A percentile compares a stretch with the other conserved stretches of the same genome.
These are phyloP conservation scores for Smithsoniella earleae DNA, from an alignment of 163 green algal genomes.

Conservation along the genomic window DNA sequence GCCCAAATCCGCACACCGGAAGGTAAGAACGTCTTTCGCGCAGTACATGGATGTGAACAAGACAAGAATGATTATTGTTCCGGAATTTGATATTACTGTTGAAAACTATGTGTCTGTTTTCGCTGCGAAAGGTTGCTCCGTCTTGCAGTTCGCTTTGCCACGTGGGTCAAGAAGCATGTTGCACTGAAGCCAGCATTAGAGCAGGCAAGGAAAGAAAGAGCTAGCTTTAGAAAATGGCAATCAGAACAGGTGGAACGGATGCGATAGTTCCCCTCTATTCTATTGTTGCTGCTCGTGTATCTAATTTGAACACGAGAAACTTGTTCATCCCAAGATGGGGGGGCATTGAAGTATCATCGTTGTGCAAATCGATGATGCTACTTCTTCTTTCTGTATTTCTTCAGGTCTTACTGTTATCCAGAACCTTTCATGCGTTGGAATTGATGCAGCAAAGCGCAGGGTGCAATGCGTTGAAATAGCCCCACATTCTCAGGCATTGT, in stretches of 20 bases:
- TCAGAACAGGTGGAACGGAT: slow-evolving; percentile 52
- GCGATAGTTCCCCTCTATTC: slow-evolving; percentile 34
- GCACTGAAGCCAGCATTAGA: slow-evolving; percentile 72
- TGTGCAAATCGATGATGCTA: too few species aligned
- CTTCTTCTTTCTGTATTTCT: too few species aligned
- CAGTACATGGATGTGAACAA: not conserved
- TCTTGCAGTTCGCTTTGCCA: slow-evolving; percentile 66
- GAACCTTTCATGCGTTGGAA: slow-evolving; percentile 7
- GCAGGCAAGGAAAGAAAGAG: slow-evolving; percentile 56
- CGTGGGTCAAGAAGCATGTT: slow-evolving; percentile 84
- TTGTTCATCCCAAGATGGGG: too few species aligned
- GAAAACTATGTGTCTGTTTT: not conserved
- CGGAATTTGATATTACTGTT: not conserved
- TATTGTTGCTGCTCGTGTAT: too few species aligned
- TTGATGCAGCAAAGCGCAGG: slow-evolving; percentile 11
- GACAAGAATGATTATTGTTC: not conserved
- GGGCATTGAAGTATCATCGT: too few species aligned
- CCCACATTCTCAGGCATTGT: not conserved
- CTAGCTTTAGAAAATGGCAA: slow-evolving; percentile 33
- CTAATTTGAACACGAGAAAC: too few species aligned
- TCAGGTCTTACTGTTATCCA: too few species aligned
- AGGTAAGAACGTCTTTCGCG: slow-evolving; percentile 47
- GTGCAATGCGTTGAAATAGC: slow-evolving; percentile 13
- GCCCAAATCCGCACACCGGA: slow-evolving; percentile 82
- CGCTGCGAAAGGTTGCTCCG: too few species aligned